A percentile compares a stretch with the other conserved stretches of the same genome.
phyloP scores from a whole-genome alignment of 306 rosid species.

The Delonix regia region DNA sequence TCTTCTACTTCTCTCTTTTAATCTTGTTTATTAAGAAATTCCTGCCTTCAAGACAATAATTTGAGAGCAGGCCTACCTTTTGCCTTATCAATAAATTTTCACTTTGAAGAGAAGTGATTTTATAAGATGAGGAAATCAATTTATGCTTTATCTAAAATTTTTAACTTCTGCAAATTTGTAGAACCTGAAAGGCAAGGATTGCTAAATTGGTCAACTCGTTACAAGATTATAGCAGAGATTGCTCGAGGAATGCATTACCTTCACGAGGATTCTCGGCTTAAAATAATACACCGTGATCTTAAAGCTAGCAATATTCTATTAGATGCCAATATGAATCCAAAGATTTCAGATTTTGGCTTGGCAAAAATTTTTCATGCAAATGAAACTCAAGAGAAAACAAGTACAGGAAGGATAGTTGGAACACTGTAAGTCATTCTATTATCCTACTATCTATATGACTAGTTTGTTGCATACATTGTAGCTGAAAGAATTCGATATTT shows the following conservation, averaged over 20 bases:
- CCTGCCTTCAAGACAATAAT: neutral
- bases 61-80: no score
- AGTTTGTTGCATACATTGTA: no score
- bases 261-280: slow-evolving; percentile 66
- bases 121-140: no score
- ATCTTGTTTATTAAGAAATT: no score
- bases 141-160: no score
- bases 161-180: slow-evolving; percentile 2
- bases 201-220: slow-evolving; percentile 59
- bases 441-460: no score
- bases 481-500: no score
- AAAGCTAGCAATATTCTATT: slow-evolving; percentile 67
- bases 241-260: slow-evolving; percentile 69
- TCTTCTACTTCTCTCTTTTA: no score
- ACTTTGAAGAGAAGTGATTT: no score
- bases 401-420: slow-evolving; percentile 58
- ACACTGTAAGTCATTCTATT: slow-evolving; percentile 58
- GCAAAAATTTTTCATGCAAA: slow-evolving; percentile 55
- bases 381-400: slow-evolving; percentile 52
- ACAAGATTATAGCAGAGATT: slow-evolving; percentile 55
- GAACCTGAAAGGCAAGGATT: neutral
- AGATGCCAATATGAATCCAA: slow-evolving; percentile 58
- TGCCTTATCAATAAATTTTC: no score
- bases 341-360: slow-evolving; percentile 79
- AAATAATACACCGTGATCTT: slow-evolving; percentile 69